Base-by-base conservation (phyloP, 257 asterid species). In the Sherardia arvensis region DNA sequence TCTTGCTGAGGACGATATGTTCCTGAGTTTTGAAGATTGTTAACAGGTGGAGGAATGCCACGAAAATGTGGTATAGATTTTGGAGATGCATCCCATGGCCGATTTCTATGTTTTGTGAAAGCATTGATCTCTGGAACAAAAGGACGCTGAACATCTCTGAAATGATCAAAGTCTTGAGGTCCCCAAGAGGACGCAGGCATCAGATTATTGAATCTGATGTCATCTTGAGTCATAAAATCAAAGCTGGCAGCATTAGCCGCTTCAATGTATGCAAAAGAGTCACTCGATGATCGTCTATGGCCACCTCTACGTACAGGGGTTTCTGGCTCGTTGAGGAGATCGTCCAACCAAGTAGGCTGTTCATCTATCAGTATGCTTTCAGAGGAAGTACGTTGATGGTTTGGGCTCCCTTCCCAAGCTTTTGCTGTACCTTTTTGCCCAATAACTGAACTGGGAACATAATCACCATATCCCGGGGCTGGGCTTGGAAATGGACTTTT, bases 281-380 rank as follows among this genome's bases (percentile, higher is more conserved):
- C 98, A 66, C 96, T 91, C 38, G 98, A 87, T 64, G 96, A 88
- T 72, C 98, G 96, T n/a, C 96, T 85, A 65, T 91, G 98, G 28
- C 91, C 91, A 71, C 93, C 90, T 82, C 58, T 87, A 8, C 86
- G 86, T 9, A 81, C 96, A 38, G 96, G 98, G 40, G 89, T 88
- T 69, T 91, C 98, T 47, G 98, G 96, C 76, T 91, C 98, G 56
- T 91, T 66, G 8, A 91, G 96, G 57, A 91, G 96, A 40, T 88
- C 98, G 49, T 90, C 93, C 57, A 90, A 82, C 97, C 97, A 90
- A 66, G 93, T 85, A 14, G 95, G 97, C 67, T 87, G 95, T 67
- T 90, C 96, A 70, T 90, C 97, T 49, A 84, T 78, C 66, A 87
- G 75, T 71, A 74, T 70, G 69, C 88, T 81, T 71, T 91, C 98